These are phyloP conservation scores for Colletotrichum gigasporum DNA, from an alignment of 2,329 filamentous ascomycete species.

Conservation along the genomic window DNA sequence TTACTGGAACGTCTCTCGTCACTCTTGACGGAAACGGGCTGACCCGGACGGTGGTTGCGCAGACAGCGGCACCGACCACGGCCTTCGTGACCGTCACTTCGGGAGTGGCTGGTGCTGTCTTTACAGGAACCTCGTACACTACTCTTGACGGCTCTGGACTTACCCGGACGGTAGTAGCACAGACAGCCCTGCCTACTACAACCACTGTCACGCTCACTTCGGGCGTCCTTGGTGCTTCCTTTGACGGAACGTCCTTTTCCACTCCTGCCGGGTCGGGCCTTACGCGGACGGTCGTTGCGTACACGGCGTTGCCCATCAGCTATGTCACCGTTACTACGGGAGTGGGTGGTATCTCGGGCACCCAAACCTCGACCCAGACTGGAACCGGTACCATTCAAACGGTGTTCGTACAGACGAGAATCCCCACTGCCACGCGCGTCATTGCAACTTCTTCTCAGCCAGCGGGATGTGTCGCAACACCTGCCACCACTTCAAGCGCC, in stretches of 20 bases:
- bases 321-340: neutral
- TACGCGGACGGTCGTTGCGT: neutral
- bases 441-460: neutral
- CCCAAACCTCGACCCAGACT: neutral
- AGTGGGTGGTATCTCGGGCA: neutral
- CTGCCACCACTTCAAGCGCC: neutral
- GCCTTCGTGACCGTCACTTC: neutral
- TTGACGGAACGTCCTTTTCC: neutral
- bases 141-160: neutral
- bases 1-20: neutral
- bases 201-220: neutral
- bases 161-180: neutral
- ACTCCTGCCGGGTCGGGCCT: neutral
- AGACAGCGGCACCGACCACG: neutral
- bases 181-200: neutral
- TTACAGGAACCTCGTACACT: neutral
- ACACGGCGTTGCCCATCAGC: neutral
- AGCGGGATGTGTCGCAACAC: conserved; percentile 13
- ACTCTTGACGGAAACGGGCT: neutral
- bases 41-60: neutral
- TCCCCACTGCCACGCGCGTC: neutral
- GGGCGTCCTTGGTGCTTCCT: neutral
- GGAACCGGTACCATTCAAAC: neutral
- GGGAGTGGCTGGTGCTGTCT: neutral
- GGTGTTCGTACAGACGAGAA: neutral